Conservation (phyloP, 2,329 filamentous ascomycete species). For the Alternaria hordeiaustralica region DNA sequence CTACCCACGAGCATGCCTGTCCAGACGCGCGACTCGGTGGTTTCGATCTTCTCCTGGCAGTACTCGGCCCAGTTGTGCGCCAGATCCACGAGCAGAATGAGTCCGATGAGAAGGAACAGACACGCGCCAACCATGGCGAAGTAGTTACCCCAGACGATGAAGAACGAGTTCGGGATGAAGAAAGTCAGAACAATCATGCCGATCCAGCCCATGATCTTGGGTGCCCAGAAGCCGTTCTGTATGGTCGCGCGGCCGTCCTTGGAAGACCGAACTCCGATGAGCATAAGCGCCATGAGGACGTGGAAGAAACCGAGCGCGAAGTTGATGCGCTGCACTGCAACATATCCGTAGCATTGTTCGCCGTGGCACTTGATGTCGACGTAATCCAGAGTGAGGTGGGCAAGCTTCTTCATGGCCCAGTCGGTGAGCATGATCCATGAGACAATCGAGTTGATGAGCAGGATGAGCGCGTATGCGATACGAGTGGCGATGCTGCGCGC, state of each 20-base stretch:
- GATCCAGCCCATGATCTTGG: constrained; percentile 91
- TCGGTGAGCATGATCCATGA: constrained; percentile 99
- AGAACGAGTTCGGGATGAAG: constrained; percentile 93
- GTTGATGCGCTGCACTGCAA: constrained; percentile 96
- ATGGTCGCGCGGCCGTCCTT: constrained; percentile 86
- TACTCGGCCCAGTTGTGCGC: constrained; percentile 98
- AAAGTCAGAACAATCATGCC: constrained; percentile 88
- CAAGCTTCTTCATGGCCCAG: constrained; percentile 95
- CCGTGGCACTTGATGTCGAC: constrained; percentile 92
- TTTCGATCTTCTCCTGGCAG: constrained; percentile 91
- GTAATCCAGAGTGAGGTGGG: constrained; percentile 91
- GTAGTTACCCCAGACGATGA: constrained; percentile 95
- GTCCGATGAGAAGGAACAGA: constrained; percentile 88
- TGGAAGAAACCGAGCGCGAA: constrained; percentile 96
- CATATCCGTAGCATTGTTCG: constrained; percentile 91
- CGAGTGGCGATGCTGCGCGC: constrained; percentile 83
- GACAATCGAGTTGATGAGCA: constrained; percentile 94
- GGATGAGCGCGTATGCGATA: constrained; percentile 93
- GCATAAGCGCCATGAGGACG: constrained; percentile 79
- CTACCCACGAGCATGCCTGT: constrained; percentile 87
- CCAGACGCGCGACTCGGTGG: constrained; percentile 84
- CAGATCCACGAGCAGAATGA: constrained; percentile 91
- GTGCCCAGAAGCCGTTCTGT: constrained; percentile 99
- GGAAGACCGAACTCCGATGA: constrained; percentile 85
- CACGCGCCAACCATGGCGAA: constrained; percentile 87